Evolutionary conservation across 2,329 filamentous ascomycete genomes (phyloP).

Genomic region (Chlorencoelia australis): DNA sequence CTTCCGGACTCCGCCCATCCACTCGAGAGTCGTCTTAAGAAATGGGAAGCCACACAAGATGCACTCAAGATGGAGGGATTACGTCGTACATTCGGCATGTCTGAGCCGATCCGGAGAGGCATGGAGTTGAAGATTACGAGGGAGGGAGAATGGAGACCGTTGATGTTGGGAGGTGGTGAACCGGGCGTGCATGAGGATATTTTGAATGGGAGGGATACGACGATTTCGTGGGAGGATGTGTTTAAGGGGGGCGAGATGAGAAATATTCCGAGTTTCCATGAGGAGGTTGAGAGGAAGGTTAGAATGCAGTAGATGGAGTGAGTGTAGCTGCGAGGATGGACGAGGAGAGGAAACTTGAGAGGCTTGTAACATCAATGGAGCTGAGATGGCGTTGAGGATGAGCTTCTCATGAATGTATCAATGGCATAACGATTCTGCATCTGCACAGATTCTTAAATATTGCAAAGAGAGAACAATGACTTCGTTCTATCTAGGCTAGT

Average conservation of each 20-base stretch:
- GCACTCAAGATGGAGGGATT: conserved; percentile 78
- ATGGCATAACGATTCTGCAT: no score
- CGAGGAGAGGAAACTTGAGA: no score
- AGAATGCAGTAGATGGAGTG: conserved; percentile 47
- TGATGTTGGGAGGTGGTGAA: conserved; percentile 47
- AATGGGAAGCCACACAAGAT: conserved; percentile 88
- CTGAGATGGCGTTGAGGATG: conserved; percentile 15
- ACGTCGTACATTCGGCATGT: conserved; percentile 79
- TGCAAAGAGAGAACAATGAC: no score
- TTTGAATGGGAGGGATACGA: conserved; percentile 65
- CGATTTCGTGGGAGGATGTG: conserved; percentile 87
- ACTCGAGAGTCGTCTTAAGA: conserved; percentile 78
- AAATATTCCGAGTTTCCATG: conserved; percentile 64
- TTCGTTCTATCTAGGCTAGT: no score
- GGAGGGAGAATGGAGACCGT: conserved; percentile 70
- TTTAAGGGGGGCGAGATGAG: conserved; percentile 70
- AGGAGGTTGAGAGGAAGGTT: conserved; percentile 89
- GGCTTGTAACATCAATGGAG: conserved; percentile 16
- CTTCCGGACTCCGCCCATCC: conserved; percentile 61
- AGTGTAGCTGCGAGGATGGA: conserved; percentile 5
- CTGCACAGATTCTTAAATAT: no score
- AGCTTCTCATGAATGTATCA: no score
- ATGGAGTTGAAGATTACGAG: conserved; percentile 92
- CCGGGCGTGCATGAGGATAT: conserved; percentile 78
- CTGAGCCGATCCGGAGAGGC: conserved; percentile 80